Evolutionary conservation across 148 eudicot genomes (phyloP).

Genomic region (Polygonum aviculare): DNA sequence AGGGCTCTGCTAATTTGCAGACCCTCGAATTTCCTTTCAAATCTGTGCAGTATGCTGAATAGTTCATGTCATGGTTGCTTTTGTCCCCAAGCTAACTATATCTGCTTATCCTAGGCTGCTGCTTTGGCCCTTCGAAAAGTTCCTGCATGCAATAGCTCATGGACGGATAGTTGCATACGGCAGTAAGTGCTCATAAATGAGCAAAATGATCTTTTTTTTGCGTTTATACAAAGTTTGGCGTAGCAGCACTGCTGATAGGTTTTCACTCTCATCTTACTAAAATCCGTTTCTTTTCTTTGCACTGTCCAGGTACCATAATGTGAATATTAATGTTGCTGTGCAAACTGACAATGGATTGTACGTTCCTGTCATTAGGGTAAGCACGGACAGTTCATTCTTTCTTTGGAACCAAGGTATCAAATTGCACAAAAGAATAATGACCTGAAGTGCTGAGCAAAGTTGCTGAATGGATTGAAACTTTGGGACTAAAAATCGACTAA

Average conservation of each 20-base stretch:
- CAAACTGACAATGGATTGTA: constrained; percentile 91
- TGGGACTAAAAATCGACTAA: not conserved
- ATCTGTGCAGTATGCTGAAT: not conserved
- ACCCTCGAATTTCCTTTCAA: not conserved
- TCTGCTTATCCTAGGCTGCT: constrained; percentile 59
- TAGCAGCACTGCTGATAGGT: not conserved
- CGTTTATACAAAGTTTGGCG: not conserved
- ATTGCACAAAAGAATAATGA: constrained; percentile 32
- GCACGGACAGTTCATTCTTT: constrained; percentile 15
- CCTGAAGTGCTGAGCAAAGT: constrained; percentile 48
- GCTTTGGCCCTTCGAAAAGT: constrained; percentile 95
- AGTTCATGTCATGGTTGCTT: not conserved
- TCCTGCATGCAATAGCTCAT: constrained; percentile 93
- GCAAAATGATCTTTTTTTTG: not conserved
- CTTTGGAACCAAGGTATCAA: not conserved
- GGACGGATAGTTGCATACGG: constrained; percentile 87
- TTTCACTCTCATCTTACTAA: not conserved
- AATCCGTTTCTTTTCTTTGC: not conserved
- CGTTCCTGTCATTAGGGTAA: constrained; percentile 79
- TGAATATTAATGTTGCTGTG: constrained; percentile 87
- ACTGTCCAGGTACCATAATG: constrained; percentile 58
- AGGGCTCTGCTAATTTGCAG: not conserved
- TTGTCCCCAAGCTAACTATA: not conserved
- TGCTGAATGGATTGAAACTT: not conserved
- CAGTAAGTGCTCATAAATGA: constrained; percentile 44